Conservation (phyloP, 2,329 filamentous ascomycete genomes). For the Ceratocystis papillata region DNA sequence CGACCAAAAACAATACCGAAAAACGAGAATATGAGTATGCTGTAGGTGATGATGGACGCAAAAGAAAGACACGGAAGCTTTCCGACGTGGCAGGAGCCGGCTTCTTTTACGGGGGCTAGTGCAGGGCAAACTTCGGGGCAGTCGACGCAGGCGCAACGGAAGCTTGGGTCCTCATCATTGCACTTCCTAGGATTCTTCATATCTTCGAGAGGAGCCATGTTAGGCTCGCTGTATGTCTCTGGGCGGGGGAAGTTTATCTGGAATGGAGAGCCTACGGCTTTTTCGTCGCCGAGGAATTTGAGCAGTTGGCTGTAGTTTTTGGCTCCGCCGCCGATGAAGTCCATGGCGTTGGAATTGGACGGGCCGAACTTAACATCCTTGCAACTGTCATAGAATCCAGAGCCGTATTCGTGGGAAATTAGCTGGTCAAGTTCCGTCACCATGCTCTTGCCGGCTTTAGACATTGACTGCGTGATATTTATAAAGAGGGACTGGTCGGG, state of each 20-base stretch:
- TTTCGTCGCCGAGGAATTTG: constrained; percentile 88
- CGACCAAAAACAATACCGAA: constrained; percentile 59
- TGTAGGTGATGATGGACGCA: constrained; percentile 77
- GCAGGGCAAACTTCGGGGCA: constrained; percentile 77
- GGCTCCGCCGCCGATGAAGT: constrained; percentile 88
- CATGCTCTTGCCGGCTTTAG: constrained; percentile 45
- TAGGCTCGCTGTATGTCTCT: constrained; percentile 39
- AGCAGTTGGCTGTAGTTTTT: constrained; percentile 80
- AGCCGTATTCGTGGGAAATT: constrained; percentile 71
- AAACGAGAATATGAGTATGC: constrained; percentile 58
- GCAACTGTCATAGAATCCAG: constrained; percentile 90
- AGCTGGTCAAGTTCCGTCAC: constrained; percentile 87
- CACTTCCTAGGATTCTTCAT: constrained; percentile 66
- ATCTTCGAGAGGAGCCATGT: constrained; percentile 56
- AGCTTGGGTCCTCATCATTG: constrained; percentile 76
- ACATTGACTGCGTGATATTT: constrained; percentile 69
- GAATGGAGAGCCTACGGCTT: constrained; percentile 83
- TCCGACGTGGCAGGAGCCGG: constrained; percentile 69
- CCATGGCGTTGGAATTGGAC: constrained; percentile 86
- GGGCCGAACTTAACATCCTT: constrained; percentile 98
- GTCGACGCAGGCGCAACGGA: constrained; percentile 86
- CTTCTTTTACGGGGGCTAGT: constrained; percentile 62
- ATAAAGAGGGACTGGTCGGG: constrained; percentile 92
- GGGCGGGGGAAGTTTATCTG: constrained; percentile 80
- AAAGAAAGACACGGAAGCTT: constrained; percentile 88